Base-by-base conservation (phyloP, 2,329 filamentous ascomycete genomes). In the Ceratocystis lukuohia region DNA sequence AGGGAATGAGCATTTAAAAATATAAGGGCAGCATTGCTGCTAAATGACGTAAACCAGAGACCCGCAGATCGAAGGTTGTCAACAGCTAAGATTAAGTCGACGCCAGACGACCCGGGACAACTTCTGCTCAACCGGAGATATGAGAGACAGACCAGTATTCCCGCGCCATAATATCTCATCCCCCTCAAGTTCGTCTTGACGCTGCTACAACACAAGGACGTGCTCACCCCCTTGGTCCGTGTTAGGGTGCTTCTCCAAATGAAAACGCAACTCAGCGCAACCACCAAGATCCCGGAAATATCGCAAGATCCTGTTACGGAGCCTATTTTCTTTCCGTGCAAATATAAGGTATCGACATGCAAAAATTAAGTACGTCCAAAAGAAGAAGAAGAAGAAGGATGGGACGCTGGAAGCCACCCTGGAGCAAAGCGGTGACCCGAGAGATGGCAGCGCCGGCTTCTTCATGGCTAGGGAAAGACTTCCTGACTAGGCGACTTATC, bases 361-460 rank as follows among this genome's bases (percentile, higher is more conserved):
- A 33, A 33, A 33, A 33, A 33, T 6, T 33, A 33, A 33, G 30
- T 33, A 7, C 30, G 5, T 7, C 30, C 30, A 88, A 72, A 88
- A 85, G 74, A 88, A 86, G 75, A 83, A 84, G 75, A 28, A 33
- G 30, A 77, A 66, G 25, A 53, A 64, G 30, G 28, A 64, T 8
- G 44, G 28, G 15, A 66, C 84, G 80, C n/a, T 70, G 72, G 83
- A 81, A 71, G 79, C 79, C 71, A 77, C 78, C 70, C 70, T 70
- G 33, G 61, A 46, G 48, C 28, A 48, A 37, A 46, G 46, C 46
- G 7, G n/a, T 28, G 25, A 28, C 2, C 33, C 37, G 17, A 50
- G n/a, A 8, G 37, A 25, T 15, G 37, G 25, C 17, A 15, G 41
- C 30, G 30, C 30, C 44, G 56, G 28, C 30, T 48, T 50, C 56